Conservation (phyloP, 1,139 yeast species). For the Blastobotrys indianensis region DNA sequence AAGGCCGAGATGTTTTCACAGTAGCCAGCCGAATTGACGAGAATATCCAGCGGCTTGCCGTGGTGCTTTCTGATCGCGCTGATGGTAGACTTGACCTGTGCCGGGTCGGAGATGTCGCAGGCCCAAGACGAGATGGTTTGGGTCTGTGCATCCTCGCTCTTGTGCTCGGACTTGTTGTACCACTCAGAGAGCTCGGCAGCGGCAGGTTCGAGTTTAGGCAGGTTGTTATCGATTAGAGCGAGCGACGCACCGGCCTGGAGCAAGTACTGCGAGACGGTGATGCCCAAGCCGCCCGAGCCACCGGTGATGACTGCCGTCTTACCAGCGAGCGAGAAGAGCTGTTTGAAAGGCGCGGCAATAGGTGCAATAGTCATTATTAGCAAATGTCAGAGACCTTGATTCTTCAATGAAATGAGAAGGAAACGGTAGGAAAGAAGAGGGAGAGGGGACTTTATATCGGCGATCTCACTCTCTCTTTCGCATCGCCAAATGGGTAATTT, state of each 20-base stretch:
- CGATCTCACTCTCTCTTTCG: too few species aligned
- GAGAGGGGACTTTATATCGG: too few species aligned
- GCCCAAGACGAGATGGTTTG: conserved; percentile 55
- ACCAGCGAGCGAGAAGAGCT: conserved; percentile 47
- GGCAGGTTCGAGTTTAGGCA: conserved; percentile 51
- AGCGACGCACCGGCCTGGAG: conserved; percentile 35
- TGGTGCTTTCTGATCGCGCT: conserved; percentile 46
- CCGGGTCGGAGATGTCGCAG: conserved; percentile 68
- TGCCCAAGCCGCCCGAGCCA: conserved; percentile 76
- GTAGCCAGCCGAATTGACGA: conserved; percentile 79
- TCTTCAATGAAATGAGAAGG: neutral
- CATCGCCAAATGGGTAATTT: too few species aligned
- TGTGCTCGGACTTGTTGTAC: conserved; percentile 34
- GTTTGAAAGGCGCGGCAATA: conserved; percentile 12
- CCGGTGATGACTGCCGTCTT: conserved; percentile 73
- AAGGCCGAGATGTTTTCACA: conserved; percentile 74
- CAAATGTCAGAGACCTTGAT: neutral
- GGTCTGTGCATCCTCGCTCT: conserved; percentile 7
- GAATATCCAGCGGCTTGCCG: conserved; percentile 54
- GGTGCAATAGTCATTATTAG: conserved; percentile 4
- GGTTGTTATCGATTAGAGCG: conserved; percentile 69
- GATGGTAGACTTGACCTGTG: conserved; percentile 53
- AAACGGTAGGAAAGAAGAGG: neutral
- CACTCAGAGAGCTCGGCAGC: conserved; percentile 53
- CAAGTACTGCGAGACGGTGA: conserved; percentile 40